A percentile compares a stretch with the other conserved stretches of the same genome.
phyloP scores from a whole-genome alignment of 352 stramenopile genomes.

The Phytophthora fragariaefolia region DNA sequence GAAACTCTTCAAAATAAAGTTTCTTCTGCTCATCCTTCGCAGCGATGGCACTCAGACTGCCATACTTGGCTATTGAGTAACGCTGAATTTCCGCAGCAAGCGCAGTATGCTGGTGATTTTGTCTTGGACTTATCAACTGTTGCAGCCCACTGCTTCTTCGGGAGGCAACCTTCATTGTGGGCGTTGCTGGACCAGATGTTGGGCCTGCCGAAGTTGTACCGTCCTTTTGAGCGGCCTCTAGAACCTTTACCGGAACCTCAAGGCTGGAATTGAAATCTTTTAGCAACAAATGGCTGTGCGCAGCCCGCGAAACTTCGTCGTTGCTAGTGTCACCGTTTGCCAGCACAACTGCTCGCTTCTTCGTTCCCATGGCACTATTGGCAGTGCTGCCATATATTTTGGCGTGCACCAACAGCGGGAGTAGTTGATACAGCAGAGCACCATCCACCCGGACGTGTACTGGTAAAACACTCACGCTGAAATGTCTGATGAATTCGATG shows the following conservation, averaged over 20 bases:
- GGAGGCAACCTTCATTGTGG: conserved; percentile 38
- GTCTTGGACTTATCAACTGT: conserved; percentile 21
- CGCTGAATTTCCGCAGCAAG: conserved; percentile 47
- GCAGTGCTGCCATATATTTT: conserved; percentile 48
- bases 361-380: conserved; percentile 17
- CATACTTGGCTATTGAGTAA: conserved; percentile 37
- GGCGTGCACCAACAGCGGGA: conserved; percentile 65
- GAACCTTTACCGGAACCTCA: conserved; percentile 71
- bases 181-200: conserved; percentile 41
- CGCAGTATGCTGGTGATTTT: conserved; percentile 37
- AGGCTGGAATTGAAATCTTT: conserved; percentile 80
- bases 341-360: conserved; percentile 36
- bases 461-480: conserved; percentile 72
- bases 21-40: conserved; percentile 79
- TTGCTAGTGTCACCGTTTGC: conserved; percentile 34
- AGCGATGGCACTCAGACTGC: conserved; percentile 38
- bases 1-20: conserved; percentile 91
- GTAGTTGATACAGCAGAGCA: conserved; percentile 77
- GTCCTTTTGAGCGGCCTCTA: conserved; percentile 77
- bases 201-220: conserved; percentile 47
- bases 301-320: conserved; percentile 40
- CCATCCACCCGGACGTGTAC: conserved; percentile 86
- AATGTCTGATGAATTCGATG: conserved; percentile 89
- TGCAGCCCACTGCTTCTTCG: conserved; percentile 32
- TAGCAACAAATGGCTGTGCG: conserved; percentile 60